Evolutionary conservation across 768 basidiomycete genomes (phyloP).

Genomic region (Kwoniella mangroviensis): DNA sequence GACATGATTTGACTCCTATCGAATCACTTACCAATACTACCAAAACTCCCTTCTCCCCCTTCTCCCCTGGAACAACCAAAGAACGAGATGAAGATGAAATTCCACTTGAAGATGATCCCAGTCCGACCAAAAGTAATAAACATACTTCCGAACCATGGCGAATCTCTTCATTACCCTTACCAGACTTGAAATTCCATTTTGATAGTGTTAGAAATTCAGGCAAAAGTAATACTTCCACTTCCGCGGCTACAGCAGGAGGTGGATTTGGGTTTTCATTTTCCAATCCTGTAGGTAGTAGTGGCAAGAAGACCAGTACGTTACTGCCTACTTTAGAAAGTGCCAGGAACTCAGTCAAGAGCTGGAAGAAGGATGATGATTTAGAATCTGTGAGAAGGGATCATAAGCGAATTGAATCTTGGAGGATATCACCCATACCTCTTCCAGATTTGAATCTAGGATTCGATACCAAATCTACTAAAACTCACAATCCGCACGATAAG

Average conservation of each 20-base stretch:
- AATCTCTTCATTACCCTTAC: slow-evolving; percentile 2
- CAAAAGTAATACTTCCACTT: background rate
- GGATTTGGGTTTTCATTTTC: background rate
- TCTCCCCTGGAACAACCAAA: background rate
- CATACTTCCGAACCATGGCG: slow-evolving; percentile 4
- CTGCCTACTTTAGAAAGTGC: slow-evolving; percentile 3
- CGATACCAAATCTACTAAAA: background rate
- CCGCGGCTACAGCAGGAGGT: background rate
- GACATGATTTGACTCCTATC: slow-evolving; percentile 1
- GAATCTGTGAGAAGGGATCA: background rate
- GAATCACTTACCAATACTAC: background rate
- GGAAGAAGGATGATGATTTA: background rate
- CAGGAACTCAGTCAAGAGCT: background rate
- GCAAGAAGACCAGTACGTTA: background rate
- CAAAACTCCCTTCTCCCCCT: background rate
- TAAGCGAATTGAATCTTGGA: slow-evolving; percentile 2
- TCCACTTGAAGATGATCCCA: background rate
- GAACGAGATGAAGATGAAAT: background rate
- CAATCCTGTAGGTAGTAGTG: background rate
- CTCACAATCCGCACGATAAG: background rate
- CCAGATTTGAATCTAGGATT: slow-evolving; percentile 7
- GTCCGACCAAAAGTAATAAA: background rate
- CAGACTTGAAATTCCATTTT: slow-evolving; percentile 6
- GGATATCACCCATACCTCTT: slow-evolving; percentile 1
- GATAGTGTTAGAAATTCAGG: background rate